Conservation (phyloP, 2,329 filamentous ascomycete species). For the Monilinia aucupariae region DNA sequence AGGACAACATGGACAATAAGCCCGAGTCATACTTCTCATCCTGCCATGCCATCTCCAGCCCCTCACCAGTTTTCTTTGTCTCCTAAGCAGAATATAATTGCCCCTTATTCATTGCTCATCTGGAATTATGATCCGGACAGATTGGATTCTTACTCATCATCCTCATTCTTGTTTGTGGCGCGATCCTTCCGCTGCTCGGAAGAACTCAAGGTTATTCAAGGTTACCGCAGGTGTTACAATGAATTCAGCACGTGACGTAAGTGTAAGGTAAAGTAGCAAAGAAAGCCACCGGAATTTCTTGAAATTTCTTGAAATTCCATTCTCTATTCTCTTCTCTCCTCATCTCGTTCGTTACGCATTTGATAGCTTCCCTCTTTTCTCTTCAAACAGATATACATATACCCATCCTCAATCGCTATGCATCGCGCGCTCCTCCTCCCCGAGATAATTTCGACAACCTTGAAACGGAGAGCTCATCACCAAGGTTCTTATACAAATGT, state of each 20-base stretch:
- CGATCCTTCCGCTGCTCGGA: too few relatives aligned
- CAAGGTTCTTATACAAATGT: not conserved
- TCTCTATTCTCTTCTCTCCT: too few relatives aligned
- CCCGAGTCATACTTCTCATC: not conserved
- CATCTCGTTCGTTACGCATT: too few relatives aligned
- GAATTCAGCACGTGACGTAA: not conserved
- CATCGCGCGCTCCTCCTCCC: conserved; percentile 1
- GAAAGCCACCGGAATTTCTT: too few relatives aligned
- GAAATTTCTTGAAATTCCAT: too few relatives aligned
- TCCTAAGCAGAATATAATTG: not conserved
- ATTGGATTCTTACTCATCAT: not conserved
- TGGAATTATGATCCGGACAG: not conserved
- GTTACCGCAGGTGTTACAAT: not conserved
- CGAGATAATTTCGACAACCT: not conserved
- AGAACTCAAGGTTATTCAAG: too few relatives aligned
- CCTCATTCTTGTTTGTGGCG: not conserved
- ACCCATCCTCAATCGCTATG: not conserved
- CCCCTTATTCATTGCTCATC: not conserved
- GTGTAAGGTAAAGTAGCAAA: not conserved
- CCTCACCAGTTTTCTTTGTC: not conserved
- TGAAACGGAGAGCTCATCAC: not conserved
- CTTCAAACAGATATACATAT: too few relatives aligned
- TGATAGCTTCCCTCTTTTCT: too few relatives aligned
- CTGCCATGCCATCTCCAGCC: not conserved
- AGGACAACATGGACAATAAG: too few relatives aligned